Base-by-base conservation (phyloP, 2,329 filamentous ascomycete species). In the Ampelomyces quisqualis region DNA sequence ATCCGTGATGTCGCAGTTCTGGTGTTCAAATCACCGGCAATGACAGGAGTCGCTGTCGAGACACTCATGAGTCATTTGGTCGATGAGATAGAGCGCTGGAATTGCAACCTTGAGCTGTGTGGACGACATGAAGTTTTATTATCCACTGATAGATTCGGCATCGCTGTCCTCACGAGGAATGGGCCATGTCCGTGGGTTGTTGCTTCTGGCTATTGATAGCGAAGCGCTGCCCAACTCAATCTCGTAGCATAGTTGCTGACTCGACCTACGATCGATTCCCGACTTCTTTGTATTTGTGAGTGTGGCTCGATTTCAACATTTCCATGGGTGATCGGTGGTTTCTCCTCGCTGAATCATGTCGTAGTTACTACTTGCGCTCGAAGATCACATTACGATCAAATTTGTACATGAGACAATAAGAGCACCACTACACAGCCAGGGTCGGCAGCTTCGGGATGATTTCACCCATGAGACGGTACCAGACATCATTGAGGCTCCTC, bases 51-150 rank as follows among this genome's bases (percentile, higher is more conserved):
- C 51, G 69, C 39, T 43, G 68, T 60, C 52, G 69, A 74, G 43
- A 81, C 76, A 27, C 75, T 74, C 58, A n/a, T n/a, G n/a, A n/a
- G n/a, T n/a, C n/a, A 79, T 81, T 49, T 80, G 77, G 53, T 82
- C 78, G 42, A 79, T 73, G 45, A 77, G 79, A 8, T 71, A 73
- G 7, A 83, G 67, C 2, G 75, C 73, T 5, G 64, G 63, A 44
- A 82, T 80, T 29, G 81, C 77, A 34, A 74, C 55, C 13, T 78
- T 47, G 4, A 78, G 66, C 49, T 79, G 70, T 6, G 62, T 65
- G 20, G 70, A 71, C 0, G 78, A 76, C 7, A 83, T 69, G 18
- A 81, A 72, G 43, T 82, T 79, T 6, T 74, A 78, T 58, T 82
- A 79, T 4, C 49, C 49, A n/a, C 49, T 48, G 20, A 52, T 33